Conservation (phyloP, 352 stramenopile species). For the Pythium plurisporium region DNA sequence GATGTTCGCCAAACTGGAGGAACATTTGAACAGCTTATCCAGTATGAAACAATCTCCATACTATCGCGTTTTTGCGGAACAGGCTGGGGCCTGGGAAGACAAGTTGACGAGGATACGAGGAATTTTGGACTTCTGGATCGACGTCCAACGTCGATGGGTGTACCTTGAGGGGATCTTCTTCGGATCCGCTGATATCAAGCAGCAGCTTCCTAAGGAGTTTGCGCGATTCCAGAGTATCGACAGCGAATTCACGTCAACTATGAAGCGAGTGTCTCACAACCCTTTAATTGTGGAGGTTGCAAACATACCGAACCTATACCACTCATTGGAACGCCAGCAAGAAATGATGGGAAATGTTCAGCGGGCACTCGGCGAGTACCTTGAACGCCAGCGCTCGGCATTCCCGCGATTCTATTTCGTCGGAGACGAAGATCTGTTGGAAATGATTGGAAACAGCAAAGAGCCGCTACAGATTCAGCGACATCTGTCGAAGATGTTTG, state of each 20-base stretch:
- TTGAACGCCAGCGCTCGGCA: conserved; percentile 96
- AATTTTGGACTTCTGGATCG: conserved; percentile 99
- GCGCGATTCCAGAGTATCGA: conserved; percentile 98
- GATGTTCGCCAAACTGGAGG: conserved; percentile 99
- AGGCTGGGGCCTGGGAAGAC: conserved; percentile 97
- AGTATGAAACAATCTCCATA: conserved; percentile 99
- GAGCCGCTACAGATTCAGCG: conserved; percentile 97
- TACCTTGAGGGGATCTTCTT: conserved; percentile 99
- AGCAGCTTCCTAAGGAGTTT: conserved; percentile 98
- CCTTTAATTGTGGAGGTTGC: conserved; percentile 95
- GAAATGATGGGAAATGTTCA: conserved; percentile 99
- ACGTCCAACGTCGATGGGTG: conserved; percentile 99
- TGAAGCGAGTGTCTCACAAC: conserved; percentile 96
- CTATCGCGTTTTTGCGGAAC: conserved; percentile 98
- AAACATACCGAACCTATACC: conserved; percentile 88
- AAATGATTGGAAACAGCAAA: conserved; percentile 99
- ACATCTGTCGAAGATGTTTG: conserved; percentile 99
- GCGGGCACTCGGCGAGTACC: conserved; percentile 98
- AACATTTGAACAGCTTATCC: conserved; percentile 97
- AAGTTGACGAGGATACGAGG: conserved; percentile 95
- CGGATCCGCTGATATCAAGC: conserved; percentile 97
- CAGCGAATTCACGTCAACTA: conserved; percentile 97
- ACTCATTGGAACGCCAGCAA: conserved; percentile 92
- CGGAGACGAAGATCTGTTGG: conserved; percentile 99
- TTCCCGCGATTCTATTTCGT: conserved; percentile 99